phyloP scores from a whole-genome alignment of 306 rosid species.

The Fagus crenata region DNA sequence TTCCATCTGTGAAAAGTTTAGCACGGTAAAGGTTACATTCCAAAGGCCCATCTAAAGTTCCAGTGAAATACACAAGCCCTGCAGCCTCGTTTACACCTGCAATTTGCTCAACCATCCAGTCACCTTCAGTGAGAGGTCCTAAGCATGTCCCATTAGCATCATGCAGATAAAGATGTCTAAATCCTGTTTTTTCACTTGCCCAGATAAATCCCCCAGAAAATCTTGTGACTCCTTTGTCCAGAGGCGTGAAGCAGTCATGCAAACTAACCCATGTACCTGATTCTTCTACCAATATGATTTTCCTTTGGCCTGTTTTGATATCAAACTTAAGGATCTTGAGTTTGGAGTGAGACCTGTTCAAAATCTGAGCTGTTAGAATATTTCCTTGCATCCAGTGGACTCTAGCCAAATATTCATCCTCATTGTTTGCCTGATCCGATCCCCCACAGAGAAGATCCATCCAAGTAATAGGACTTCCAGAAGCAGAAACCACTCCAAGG shows the following conservation, averaged over 20 bases:
- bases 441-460: constrained; percentile 92
- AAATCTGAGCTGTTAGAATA: constrained; percentile 70
- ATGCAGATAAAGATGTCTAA: constrained; percentile 85
- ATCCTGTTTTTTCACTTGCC: constrained; percentile 97
- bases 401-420: constrained; percentile 88
- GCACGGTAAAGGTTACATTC: constrained; percentile 76
- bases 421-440: constrained; percentile 38
- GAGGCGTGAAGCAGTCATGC: constrained; percentile 88
- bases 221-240: constrained; percentile 65
- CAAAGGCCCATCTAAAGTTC: constrained; percentile 81
- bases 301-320: constrained; percentile 62
- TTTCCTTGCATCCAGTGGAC: constrained; percentile 92
- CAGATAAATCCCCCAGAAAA: constrained; percentile 86
- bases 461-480: constrained; percentile 78
- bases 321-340: constrained; percentile 73
- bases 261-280: constrained; percentile 67
- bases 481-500: constrained; percentile 74
- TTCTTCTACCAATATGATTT: constrained; percentile 72
- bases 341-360: constrained; percentile 80
- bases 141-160: constrained; percentile 70
- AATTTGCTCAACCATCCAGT: constrained; percentile 97
- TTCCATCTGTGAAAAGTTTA: constrained; percentile 59
- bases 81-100: constrained; percentile 86
- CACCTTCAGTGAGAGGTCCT: constrained; percentile 89
- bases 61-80: constrained; percentile 83